Conservation (phyloP, 495 filamentous ascomycete genomes). For the Pyrenula massariospora region DNA sequence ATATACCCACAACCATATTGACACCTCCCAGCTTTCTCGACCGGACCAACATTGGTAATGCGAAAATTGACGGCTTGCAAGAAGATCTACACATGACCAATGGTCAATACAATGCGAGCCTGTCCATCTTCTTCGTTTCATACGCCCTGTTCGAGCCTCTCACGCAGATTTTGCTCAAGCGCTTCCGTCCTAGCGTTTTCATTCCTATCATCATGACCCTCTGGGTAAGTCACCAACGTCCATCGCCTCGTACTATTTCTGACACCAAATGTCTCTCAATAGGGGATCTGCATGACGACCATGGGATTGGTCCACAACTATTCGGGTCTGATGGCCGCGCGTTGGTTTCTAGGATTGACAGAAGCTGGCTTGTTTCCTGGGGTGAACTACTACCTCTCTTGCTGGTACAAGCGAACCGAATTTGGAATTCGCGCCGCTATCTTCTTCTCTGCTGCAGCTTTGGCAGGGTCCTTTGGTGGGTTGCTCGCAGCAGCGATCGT, state of each 20-base stretch:
- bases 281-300: slow-evolving; percentile 70
- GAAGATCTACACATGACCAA: slow-evolving; percentile 50
- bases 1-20: no score
- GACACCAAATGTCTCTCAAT: slow-evolving; percentile 7
- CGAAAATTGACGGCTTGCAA: slow-evolving; percentile 66
- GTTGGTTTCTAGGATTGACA: slow-evolving; percentile 74
- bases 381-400: slow-evolving; percentile 78
- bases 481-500: slow-evolving; percentile 69
- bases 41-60: slow-evolving; percentile 77
- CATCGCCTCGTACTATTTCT: not conserved
- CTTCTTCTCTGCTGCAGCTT: slow-evolving; percentile 81
- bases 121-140: slow-evolving; percentile 87
- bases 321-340: slow-evolving; percentile 65
- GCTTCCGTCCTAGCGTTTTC: slow-evolving; percentile 57
- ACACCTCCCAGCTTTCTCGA: slow-evolving; percentile 17
- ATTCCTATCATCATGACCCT: slow-evolving; percentile 47
- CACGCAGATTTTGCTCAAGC: slow-evolving; percentile 82
- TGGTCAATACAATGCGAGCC: slow-evolving; percentile 62
- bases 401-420: slow-evolving; percentile 76
- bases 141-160: slow-evolving; percentile 80
- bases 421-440: slow-evolving; percentile 71
- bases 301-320: slow-evolving; percentile 80
- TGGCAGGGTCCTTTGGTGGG: slow-evolving; percentile 80
- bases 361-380: slow-evolving; percentile 85
- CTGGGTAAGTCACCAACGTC: slow-evolving; percentile 29